Evolutionary conservation across 495 filamentous ascomycete genomes (phyloP).

Genomic region (Neurospora tetraspora): DNA sequence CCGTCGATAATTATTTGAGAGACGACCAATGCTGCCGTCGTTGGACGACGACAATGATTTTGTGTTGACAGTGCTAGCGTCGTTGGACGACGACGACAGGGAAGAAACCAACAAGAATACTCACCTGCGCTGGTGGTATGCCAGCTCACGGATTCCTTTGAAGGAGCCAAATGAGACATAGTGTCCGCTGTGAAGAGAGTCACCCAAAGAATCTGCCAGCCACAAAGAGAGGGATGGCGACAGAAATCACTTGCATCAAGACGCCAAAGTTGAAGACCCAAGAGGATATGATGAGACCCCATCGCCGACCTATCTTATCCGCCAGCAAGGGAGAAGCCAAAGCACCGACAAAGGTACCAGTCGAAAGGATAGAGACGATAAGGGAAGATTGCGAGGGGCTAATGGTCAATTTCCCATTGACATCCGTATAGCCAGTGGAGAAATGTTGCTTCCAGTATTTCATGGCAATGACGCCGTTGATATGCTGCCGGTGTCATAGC

Average conservation of each 20-base stretch:
- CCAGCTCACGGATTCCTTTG: too few species aligned
- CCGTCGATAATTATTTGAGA: too few species aligned
- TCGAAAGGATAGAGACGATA: slow-evolving; percentile 78
- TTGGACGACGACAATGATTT: too few species aligned
- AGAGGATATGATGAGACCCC: slow-evolving; percentile 55
- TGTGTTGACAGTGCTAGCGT: too few species aligned
- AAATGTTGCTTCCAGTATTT: slow-evolving; percentile 59
- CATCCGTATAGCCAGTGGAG: slow-evolving; percentile 50
- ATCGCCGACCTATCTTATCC: slow-evolving; percentile 64
- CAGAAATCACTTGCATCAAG: slow-evolving; percentile 64
- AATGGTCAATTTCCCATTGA: slow-evolving; percentile 43
- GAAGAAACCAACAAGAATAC: too few species aligned
- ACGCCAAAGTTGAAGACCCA: slow-evolving; percentile 71
- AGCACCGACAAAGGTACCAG: slow-evolving; percentile 81
- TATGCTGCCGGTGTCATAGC: slow-evolving; percentile 87
- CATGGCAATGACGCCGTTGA: slow-evolving; percentile 79
- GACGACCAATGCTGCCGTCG: too few species aligned
- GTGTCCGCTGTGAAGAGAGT: too few species aligned
- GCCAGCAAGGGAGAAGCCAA: slow-evolving; percentile 59
- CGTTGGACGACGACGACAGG: too few species aligned
- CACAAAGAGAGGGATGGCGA: slow-evolving; percentile 57
- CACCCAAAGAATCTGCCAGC: slow-evolving; percentile 62
- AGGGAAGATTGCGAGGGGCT: slow-evolving; percentile 57
- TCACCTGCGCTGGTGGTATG: too few species aligned
- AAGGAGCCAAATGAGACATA: too few species aligned